phyloP scores from a whole-genome alignment of 2,329 filamentous ascomycete genomes.

The Microsporum audouinii region DNA sequence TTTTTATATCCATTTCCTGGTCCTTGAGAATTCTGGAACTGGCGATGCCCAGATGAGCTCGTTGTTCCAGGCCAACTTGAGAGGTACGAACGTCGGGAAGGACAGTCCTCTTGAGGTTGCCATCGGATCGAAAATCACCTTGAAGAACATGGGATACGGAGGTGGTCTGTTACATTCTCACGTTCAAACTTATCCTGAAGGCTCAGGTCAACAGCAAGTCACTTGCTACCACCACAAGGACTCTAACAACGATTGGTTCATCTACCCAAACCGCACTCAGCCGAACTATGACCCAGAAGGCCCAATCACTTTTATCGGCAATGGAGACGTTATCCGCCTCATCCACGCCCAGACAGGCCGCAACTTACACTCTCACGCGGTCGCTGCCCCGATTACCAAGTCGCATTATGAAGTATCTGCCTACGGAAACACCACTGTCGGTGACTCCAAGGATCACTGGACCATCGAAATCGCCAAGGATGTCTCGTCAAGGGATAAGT shows the following conservation, averaged over 20 bases:
- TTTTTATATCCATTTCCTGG: constrained; percentile 87
- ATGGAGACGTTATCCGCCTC: constrained; percentile 69
- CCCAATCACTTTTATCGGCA: constrained; percentile 62
- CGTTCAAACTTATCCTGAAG: constrained; percentile 90
- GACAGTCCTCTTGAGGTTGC: constrained; percentile 90
- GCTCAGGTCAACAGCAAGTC: constrained; percentile 86
- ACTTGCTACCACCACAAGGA: constrained; percentile 99
- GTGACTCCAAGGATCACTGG: constrained; percentile 98
- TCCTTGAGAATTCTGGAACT: constrained; percentile 85
- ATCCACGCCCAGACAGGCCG: constrained; percentile 93
- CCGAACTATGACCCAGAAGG: constrained; percentile 59
- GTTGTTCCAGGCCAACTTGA: constrained; percentile 92
- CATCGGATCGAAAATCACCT: constrained; percentile 73
- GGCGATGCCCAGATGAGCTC: constrained; percentile 99
- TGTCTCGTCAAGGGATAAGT: constrained; percentile 73
- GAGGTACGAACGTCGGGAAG: constrained; percentile 84
- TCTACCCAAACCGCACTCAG: constrained; percentile 82
- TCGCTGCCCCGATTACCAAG: constrained; percentile 81
- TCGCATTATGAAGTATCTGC: constrained; percentile 83
- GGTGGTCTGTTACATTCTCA: constrained; percentile 93
- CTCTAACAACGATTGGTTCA: constrained; percentile 99
- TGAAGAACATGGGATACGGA: constrained; percentile 99
- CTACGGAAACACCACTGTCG: constrained; percentile 90
- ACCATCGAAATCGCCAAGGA: constrained; percentile 82
- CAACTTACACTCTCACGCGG: constrained; percentile 89